phyloP scores from a whole-genome alignment of 257 asterid genomes.

The Handroanthus guayacan region DNA sequence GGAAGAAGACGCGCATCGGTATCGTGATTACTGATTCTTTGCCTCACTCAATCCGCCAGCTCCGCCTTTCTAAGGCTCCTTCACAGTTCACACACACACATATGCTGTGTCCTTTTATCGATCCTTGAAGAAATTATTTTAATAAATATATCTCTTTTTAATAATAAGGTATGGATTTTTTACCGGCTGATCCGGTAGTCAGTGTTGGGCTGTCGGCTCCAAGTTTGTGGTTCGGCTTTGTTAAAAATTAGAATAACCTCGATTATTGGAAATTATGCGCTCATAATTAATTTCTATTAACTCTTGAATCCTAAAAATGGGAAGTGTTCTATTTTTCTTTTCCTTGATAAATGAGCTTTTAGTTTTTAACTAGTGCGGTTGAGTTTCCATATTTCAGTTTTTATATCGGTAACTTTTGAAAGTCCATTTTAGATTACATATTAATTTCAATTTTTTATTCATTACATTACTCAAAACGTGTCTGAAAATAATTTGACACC shows the following conservation, averaged over 20 bases:
- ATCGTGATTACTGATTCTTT: constrained; percentile 26
- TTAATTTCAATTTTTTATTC: no score
- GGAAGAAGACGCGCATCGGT: constrained; percentile 35
- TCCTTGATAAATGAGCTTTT: not conserved
- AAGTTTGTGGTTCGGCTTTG: not conserved
- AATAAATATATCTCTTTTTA: not conserved
- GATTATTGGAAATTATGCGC: not conserved
- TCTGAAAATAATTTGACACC: no score
- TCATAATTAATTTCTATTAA: not conserved
- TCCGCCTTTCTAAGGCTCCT: constrained; percentile 21
- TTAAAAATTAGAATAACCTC: not conserved
- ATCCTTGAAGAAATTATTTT: constrained; percentile 27
- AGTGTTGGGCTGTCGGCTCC: constrained; percentile 11
- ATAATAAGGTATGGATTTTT: constrained; percentile 25
- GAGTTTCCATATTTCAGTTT: no score
- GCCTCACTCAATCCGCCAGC: constrained; percentile 43
- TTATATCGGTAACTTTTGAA: no score
- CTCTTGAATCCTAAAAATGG: no score
- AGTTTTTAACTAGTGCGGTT: no score
- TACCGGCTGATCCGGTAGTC: constrained; percentile 53
- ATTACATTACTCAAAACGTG: no score
- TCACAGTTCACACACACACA: constrained; percentile 22
- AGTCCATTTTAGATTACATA: no score
- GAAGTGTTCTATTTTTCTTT: not conserved
- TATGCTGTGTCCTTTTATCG: constrained; percentile 30